A percentile compares a stretch with the other conserved stretches of the same genome.
Conservation (phyloP, 768 basidiomycete genomes). For the Mycena haematopus region DNA sequence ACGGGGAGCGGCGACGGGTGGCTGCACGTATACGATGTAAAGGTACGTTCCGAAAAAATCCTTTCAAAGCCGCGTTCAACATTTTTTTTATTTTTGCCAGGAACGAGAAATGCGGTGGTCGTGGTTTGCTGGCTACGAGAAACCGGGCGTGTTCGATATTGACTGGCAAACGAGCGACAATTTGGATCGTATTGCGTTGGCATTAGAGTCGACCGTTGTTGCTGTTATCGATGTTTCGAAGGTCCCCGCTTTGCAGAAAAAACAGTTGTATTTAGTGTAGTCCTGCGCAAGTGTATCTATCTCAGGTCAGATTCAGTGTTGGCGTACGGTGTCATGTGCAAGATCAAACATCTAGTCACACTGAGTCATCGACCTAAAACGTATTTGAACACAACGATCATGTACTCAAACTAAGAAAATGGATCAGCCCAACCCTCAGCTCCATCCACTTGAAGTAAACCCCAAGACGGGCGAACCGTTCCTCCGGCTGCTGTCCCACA, state of each 20-base stretch:
- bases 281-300: background rate
- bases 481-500: slow-evolving; percentile 55
- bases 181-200: slow-evolving; percentile 69
- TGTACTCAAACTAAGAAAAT: background rate
- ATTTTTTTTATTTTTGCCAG: slow-evolving; percentile 36
- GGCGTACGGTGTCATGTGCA: background rate
- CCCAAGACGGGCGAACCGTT: slow-evolving; percentile 48
- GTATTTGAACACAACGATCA: background rate
- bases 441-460: slow-evolving; percentile 42
- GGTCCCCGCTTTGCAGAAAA: slow-evolving; percentile 43
- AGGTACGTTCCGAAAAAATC: slow-evolving; percentile 44
- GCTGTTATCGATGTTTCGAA: slow-evolving; percentile 68
- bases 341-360: background rate
- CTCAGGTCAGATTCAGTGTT: no score
- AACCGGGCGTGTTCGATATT: slow-evolving; percentile 76
- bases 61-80: background rate
- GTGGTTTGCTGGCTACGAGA: slow-evolving; percentile 64
- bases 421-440: slow-evolving; percentile 17
- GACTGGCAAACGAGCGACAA: slow-evolving; percentile 67
- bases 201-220: slow-evolving; percentile 77
- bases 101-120: slow-evolving; percentile 62
- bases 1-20: slow-evolving; percentile 84
- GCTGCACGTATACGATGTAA: slow-evolving; percentile 72
- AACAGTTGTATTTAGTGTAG: slow-evolving; percentile 3
- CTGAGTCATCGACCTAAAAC: background rate